Conservation (phyloP, 208 protist species). For the Porcisia deanei region DNA sequence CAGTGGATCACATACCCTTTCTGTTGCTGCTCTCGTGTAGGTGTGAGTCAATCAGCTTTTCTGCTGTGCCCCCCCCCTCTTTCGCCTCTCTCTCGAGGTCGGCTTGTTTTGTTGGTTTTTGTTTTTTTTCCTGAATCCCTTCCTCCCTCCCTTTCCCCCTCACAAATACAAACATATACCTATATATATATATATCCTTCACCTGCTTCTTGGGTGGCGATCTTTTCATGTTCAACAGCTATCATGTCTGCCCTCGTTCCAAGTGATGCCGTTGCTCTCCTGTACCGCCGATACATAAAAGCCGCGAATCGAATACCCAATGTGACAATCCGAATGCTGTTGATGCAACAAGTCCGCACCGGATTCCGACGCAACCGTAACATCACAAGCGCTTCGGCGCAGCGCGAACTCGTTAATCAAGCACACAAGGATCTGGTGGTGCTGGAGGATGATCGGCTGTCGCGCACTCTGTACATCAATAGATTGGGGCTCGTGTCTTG, state of each 20-base stretch:
- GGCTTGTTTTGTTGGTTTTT: neutral
- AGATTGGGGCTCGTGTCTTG: constrained; percentile 87
- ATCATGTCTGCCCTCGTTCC: constrained; percentile 81
- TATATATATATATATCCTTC: neutral
- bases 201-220: neutral
- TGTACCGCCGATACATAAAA: constrained; percentile 91
- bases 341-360: constrained; percentile 80
- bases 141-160: neutral
- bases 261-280: constrained; percentile 74
- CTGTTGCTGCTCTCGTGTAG: neutral
- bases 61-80: neutral
- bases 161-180: neutral
- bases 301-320: constrained; percentile 82
- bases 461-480: constrained; percentile 88
- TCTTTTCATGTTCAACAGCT: neutral
- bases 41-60: neutral
- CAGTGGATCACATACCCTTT: too few species aligned
- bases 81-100: neutral
- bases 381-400: constrained; percentile 71
- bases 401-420: constrained; percentile 84
- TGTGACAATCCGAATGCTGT: constrained; percentile 87
- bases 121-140: neutral
- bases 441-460: constrained; percentile 84
- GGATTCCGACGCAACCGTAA: constrained; percentile 73
- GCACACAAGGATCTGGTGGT: constrained; percentile 84